Evolutionary conservation across 106 monocot genomes (phyloP).

Genomic region (Posidonia australis): DNA sequence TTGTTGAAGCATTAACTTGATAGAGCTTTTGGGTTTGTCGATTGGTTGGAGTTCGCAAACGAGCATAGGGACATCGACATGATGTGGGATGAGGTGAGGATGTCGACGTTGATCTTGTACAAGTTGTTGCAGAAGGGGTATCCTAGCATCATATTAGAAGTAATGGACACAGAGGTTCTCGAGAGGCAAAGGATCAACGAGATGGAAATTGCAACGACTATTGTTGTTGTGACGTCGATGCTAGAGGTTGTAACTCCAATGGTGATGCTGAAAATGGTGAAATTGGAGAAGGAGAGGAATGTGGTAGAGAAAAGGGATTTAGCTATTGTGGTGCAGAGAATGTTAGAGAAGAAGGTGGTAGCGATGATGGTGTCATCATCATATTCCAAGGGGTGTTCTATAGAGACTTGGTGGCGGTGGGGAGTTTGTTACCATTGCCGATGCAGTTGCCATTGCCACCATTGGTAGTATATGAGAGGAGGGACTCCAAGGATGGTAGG

Average conservation of each 20-base stretch:
- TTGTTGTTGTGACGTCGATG: conserved; percentile 15
- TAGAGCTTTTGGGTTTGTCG: conserved; percentile 47
- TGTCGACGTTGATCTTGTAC: conserved; percentile 73
- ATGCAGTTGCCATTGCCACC: too few relatives aligned
- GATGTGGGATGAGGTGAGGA: conserved; percentile 65
- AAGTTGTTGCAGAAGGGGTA: conserved; percentile 79
- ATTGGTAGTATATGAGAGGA: too few relatives aligned
- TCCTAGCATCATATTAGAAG: conserved; percentile 39
- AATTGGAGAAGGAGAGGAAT: background rate
- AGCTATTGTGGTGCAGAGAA: background rate
- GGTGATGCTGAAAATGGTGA: too few relatives aligned
- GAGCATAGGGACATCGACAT: conserved; percentile 54
- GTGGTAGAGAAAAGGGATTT: too few relatives aligned
- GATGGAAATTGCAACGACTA: background rate
- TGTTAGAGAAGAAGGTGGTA: conserved; percentile 1
- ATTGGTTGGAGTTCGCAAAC: conserved; percentile 55
- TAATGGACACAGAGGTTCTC: conserved; percentile 44
- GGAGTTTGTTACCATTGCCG: conserved; percentile 59
- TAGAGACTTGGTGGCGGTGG: conserved; percentile 70
- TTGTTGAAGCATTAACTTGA: conserved; percentile 70
- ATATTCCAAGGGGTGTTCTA: conserved; percentile 80
- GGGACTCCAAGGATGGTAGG: too few relatives aligned
- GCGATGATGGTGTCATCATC: conserved; percentile 5
- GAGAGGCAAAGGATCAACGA: conserved; percentile 31
- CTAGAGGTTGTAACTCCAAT: too few relatives aligned